Conservation (phyloP, 371 early-diverging fungal species). For the Syncephalastrum monosporum region DNA sequence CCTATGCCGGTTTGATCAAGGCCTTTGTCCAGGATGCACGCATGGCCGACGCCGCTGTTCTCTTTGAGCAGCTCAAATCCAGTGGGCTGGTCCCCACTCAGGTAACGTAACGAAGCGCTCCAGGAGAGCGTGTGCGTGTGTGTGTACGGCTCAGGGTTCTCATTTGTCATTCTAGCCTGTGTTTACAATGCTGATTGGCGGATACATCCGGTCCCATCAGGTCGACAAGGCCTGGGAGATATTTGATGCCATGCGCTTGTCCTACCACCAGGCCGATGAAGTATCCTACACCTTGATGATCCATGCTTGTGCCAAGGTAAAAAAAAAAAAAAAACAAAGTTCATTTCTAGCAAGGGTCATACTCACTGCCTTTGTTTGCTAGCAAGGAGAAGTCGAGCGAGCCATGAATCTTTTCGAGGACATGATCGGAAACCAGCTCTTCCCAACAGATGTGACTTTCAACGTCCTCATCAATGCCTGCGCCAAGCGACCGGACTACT, state of each 20-base stretch:
- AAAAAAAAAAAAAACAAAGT: background rate
- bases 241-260: conserved; percentile 87
- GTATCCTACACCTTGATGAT: conserved; percentile 87
- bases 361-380: background rate
- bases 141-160: background rate
- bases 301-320: conserved; percentile 81
- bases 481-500: conserved; percentile 79
- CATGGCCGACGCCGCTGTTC: conserved; percentile 69
- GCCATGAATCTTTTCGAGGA: conserved; percentile 85
- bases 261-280: conserved; percentile 77
- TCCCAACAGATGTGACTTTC: conserved; percentile 81
- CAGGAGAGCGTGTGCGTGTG: too few species aligned
- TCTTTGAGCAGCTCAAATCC: conserved; percentile 73
- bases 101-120: conserved; percentile 12
- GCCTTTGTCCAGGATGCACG: conserved; percentile 59
- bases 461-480: conserved; percentile 87
- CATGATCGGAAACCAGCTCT: conserved; percentile 66
- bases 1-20: conserved; percentile 72
- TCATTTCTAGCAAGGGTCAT: conserved; percentile 6
- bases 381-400: conserved; percentile 71
- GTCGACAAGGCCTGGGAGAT: conserved; percentile 82
- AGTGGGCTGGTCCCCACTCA: conserved; percentile 45
- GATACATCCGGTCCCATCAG: conserved; percentile 73
- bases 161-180: conserved; percentile 41
- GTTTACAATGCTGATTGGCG: conserved; percentile 79